Percentiles rank a stretch among this genome's conserved stretches.
Evolutionary conservation across 345 rosid genomes (phyloP).

Genomic region (Eucalyptus erythrocorys): DNA sequence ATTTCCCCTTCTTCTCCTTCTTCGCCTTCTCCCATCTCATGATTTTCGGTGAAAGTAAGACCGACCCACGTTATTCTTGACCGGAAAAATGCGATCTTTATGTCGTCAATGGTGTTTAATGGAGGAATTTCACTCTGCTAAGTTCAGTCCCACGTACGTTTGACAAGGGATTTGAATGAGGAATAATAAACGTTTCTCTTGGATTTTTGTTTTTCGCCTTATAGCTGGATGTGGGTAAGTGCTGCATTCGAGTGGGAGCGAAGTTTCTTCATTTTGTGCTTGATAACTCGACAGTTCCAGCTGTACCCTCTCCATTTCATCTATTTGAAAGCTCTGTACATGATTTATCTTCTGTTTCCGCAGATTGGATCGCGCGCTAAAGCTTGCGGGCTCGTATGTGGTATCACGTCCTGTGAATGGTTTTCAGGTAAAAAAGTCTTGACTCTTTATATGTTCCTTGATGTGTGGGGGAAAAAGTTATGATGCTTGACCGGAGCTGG

Average conservation of each 20-base stretch:
- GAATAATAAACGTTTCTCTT: background rate
- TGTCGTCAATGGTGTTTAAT: background rate
- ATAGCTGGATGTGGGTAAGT: background rate
- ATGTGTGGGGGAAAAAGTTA: background rate
- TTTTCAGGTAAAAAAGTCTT: conserved; percentile 18
- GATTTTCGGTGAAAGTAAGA: background rate
- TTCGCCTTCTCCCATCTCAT: background rate
- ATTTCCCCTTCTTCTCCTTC: background rate
- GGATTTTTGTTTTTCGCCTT: background rate
- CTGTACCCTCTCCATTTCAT: background rate
- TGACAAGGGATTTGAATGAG: background rate
- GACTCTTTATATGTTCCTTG: background rate
- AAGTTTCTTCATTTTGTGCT: background rate
- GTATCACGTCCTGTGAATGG: conserved; percentile 10
- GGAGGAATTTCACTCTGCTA: background rate
- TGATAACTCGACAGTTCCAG: background rate
- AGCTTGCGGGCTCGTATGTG: conserved; percentile 12
- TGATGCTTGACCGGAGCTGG: background rate
- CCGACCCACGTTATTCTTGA: background rate
- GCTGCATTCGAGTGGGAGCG: background rate
- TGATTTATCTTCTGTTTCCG: background rate
- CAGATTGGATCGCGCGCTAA: conserved; percentile 33
- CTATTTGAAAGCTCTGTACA: background rate
- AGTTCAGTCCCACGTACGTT: background rate
- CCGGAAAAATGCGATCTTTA: background rate